Base-by-base conservation (phyloP, 2,329 filamentous ascomycete genomes). In the Xylaria sp. region DNA sequence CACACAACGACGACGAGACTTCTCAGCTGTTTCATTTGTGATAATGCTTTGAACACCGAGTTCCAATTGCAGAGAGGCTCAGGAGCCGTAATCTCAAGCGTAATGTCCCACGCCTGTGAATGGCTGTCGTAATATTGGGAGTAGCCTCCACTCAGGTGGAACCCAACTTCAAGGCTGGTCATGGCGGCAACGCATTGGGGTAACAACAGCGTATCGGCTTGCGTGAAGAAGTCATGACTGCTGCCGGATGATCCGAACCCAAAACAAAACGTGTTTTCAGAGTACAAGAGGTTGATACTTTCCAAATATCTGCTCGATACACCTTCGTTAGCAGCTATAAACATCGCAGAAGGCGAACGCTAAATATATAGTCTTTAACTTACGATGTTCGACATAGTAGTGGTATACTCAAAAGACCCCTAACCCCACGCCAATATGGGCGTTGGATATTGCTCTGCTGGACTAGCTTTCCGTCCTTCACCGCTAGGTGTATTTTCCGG, bases 141-240 rank as follows among this genome's bases (percentile, higher is more conserved):
- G 46, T 62, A 60, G 38, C 64, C 64, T 40, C 64, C 64, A 56
- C 62, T 64, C 3, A 66, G 62, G 41, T 66, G 64, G 19, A 66
- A 64, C 13, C 64, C 64, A 23, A 66, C 52, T 15, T 66, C 62
- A 3, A 66, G 58, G 49, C 64, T 66, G 33, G 58, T 62, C 48
- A 66, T 66, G 19, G 53, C 64, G 37, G 47, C 58, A 31, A 59
- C 35, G 49, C 64, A 65, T 33, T 66, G 64, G 9, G 64, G 64
- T 29, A 65, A 53, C 21, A 66, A 40, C 5, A 64, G 58, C 7
- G 47, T 58, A 35, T 64, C 53, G 27, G 62, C 58, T 41, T 66
- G 55, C 46, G 58, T 60, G 38, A 66, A 64, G 56, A 66, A 66
- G 27, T 65, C 53, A 2, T 60, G 62, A 27, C 58, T 64, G 35